Evolutionary conservation across 495 filamentous ascomycete genomes (phyloP), one percentile per base, ranked within the genome.

Genomic region (Bryoglossum gracile): DNA sequence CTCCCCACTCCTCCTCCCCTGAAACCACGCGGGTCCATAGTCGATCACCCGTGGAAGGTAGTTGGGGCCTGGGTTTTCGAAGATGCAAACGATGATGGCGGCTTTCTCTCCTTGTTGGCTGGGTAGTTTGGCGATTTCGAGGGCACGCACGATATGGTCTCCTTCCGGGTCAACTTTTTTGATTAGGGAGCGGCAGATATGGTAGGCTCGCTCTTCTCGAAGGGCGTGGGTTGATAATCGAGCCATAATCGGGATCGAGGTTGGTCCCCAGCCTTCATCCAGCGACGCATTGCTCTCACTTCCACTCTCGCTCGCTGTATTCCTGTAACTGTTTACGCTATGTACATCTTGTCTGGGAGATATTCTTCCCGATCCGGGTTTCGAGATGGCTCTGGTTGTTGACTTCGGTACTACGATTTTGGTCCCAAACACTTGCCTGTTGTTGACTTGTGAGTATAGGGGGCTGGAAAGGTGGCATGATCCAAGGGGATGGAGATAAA

Each of bases 171-270:
- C 89, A 4, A 80, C 80, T 6, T 80, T 77, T 46, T 81, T 68
- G 37, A 84, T 74, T 33, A 95, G 68, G 35, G 72, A 77, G 64
- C 82, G 84, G 48, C 78, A 73, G 56, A 91, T 83, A 54, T 92
- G 85, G 60, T 82, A 94, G 59, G 88, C 82, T 42, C 89, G 76
- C 66, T 95, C 89, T 39, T 94, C 74, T 16, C 88, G 77, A 35
- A 94, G 72, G 10, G 78, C 71, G 64, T 94, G 87, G 45, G 75
- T 81, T 0, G 89, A 94, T 23, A 94, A 72, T 8, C 86, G 75
- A 35, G 87, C 89, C 22, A 94, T 68, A 11, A 95, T 80, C 13
- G 50, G 28, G 10, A 57, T 42, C 13, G 33, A 8, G 3, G 21
- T 34, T 8, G 10, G 37, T 17, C 44, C 48, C 25, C 25, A 8